phyloP scores from a whole-genome alignment of 108 stramenopile species.

The Seminavis robusta region DNA sequence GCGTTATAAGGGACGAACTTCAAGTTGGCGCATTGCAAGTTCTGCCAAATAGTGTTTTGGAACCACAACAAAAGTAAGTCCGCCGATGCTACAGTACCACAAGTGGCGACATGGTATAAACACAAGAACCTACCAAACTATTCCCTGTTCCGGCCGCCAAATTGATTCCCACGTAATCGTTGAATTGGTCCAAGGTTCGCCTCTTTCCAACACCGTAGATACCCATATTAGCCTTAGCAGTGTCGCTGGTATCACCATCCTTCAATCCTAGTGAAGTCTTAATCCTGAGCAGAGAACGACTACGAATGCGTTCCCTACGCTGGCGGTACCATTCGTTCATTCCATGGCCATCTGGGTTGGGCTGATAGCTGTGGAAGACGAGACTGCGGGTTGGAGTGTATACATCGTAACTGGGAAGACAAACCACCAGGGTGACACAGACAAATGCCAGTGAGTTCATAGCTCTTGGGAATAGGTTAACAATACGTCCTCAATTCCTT shows the following conservation, averaged over 20 bases:
- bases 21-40: constrained; percentile 41
- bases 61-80: background rate
- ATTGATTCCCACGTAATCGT: constrained; percentile 65
- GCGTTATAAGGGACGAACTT: constrained; percentile 71
- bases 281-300: constrained; percentile 25
- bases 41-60: constrained; percentile 2
- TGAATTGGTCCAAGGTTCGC: constrained; percentile 67
- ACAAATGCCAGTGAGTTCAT: background rate
- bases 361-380: constrained; percentile 51
- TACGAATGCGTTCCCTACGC: constrained; percentile 28
- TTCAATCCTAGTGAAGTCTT: constrained; percentile 11
- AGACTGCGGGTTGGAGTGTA: constrained; percentile 81
- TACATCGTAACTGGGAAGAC: constrained; percentile 70
- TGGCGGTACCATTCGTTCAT: constrained; percentile 61
- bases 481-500: constrained; percentile 1
- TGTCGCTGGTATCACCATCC: constrained; percentile 9
- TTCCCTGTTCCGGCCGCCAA: constrained; percentile 19
- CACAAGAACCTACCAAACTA: background rate
- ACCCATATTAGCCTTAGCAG: constrained; percentile 60
- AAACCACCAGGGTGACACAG: background rate
- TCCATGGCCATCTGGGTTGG: constrained; percentile 47
- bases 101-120: background rate
- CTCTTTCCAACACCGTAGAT: constrained; percentile 81
- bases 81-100: background rate
- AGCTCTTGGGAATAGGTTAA: background rate